Evolutionary conservation across 2,329 filamentous ascomycete species (phyloP), one percentile per base, ranked within the genome.

Genomic region (Exserohilum turcica): DNA sequence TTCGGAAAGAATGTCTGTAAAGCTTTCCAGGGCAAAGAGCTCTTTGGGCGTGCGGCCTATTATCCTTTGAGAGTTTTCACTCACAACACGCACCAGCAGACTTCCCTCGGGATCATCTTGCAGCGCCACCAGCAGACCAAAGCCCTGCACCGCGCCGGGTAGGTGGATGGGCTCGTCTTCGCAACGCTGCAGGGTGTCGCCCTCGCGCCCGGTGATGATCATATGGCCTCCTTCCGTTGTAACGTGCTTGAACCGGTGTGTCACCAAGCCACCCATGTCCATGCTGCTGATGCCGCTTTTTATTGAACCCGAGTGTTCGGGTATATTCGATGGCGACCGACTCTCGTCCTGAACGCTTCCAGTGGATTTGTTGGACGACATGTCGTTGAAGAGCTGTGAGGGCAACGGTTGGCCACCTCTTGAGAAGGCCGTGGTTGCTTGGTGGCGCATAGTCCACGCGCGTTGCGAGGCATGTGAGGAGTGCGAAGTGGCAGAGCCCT

Each of bases 141-240:
- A 96, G 1, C 84, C 81, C 70, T 96, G 92, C 0, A 92, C 77
- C 1, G 90, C 89, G 29, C 91, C 91, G 0, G 92, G 92, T 1
- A 91, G 88, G 60, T 93, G 91, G 21, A 96, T 96, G 0, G 92
- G 91, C 66, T 96, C 92, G 66, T 96, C 92, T 72, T 96, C 92
- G 67, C 92, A 96, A 46, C 86, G 83, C 68, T 95, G 89, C 38
- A 94, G 76, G 0, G 82, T 84, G 2, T 85, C 82, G 2, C 86
- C 87, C 47, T 91, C 86, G 49, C 88, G 82, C 5, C 91, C 91
- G 0, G 90, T 94, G 48, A 96, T 90, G 27, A 96, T 84, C 21
- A 88, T 86, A 75, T 96, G 91, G 0, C 91, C 91, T 13, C 86
- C 88, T 2, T 89, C 85, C 0, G 89, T 92, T 21, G 88, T 78